Conservation (phyloP, 805 yeast species). For the Saccharomycopsis synnaedendra region DNA sequence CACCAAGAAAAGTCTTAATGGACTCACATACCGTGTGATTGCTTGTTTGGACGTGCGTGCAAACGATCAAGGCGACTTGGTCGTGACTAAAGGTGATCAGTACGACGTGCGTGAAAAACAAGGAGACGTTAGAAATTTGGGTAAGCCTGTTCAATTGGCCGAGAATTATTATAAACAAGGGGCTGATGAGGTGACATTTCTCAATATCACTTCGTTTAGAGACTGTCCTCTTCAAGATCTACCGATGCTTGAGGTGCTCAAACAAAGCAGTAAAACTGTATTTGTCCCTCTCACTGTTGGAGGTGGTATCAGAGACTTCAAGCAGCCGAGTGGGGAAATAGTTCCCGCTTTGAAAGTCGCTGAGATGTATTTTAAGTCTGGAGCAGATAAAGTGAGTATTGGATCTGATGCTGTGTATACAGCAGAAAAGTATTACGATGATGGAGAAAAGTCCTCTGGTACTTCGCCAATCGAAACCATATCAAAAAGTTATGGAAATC, state of each 20-base stretch:
- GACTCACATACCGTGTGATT: constrained; percentile 81
- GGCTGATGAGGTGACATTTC: constrained; percentile 92
- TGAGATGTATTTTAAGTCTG: constrained; percentile 81
- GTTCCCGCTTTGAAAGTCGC: constrained; percentile 90
- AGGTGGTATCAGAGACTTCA: constrained; percentile 90
- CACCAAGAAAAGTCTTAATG: constrained; percentile 27
- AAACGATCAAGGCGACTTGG: constrained; percentile 89
- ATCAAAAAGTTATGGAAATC: constrained; percentile 84
- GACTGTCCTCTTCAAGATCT: constrained; percentile 87
- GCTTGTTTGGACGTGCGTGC: constrained; percentile 97
- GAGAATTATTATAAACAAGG: constrained; percentile 86
- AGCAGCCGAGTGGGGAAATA: constrained; percentile 70
- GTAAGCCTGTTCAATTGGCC: constrained; percentile 94
- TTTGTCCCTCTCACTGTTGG: constrained; percentile 98
- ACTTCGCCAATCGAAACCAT: constrained; percentile 87
- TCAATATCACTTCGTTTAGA: constrained; percentile 92
- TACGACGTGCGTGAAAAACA: constrained; percentile 86
- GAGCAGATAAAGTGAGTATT: constrained; percentile 96
- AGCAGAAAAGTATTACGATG: constrained; percentile 68
- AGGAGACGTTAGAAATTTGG: constrained; percentile 66
- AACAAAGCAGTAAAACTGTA: constrained; percentile 72
- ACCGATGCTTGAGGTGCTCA: constrained; percentile 90
- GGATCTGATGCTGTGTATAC: constrained; percentile 96
- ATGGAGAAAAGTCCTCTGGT: constrained; percentile 52
- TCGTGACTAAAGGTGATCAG: constrained; percentile 97